Base-by-base conservation (phyloP, 2,329 filamentous ascomycete species). In the Phyllachora maydis region DNA sequence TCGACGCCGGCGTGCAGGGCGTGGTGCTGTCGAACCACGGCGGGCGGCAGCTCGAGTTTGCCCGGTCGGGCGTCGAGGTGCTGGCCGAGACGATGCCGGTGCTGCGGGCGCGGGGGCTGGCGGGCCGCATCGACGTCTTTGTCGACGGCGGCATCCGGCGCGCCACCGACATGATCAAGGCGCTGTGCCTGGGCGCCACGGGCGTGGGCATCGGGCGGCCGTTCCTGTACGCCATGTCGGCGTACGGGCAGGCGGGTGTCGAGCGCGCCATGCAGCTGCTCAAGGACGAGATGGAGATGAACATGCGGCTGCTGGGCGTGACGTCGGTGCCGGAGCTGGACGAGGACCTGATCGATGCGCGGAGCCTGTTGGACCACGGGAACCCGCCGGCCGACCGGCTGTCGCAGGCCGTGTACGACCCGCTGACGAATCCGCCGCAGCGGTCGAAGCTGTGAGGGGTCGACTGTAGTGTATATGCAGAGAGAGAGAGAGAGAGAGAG, bases 201-300 rank as follows among this genome's bases (percentile, higher is more conserved):
- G 88, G 82, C 18, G 83, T 95, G 1, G 88, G 88, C 19, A 92
- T 98, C 37, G 88, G 88, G 4, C 60, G 88, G 4, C 88, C 88
- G 13, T 95, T 98, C 57, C 51, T 98, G 29, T 98, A 83, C 43
- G 85, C 88, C 39, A 95, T 98, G 85, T 77, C 73, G 32, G 69
- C 81, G 7, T 95, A 95, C 40, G 88, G 88, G 2, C 52, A 79
- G 29, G 59, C 72, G 3, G 88, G 88, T 32, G 85, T 95, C 11
- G 78, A 90, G 41, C 65, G 79, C 16, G 88, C 88, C 16, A 92
- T 95, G 75, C 75, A 82, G 48, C 54, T 92, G 28, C 61, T 92
- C 35, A 82, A 78, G 53, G 88, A 95, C 40, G 88, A 98, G 60
- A 78, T 98, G 66, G 82, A 90, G 54, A 95, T 95, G 85, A 88